A percentile compares a stretch with the other conserved stretches of the same genome.
Evolutionary conservation across 208 protist genomes (phyloP).

Genomic region (Trypanosoma melophagium): DNA sequence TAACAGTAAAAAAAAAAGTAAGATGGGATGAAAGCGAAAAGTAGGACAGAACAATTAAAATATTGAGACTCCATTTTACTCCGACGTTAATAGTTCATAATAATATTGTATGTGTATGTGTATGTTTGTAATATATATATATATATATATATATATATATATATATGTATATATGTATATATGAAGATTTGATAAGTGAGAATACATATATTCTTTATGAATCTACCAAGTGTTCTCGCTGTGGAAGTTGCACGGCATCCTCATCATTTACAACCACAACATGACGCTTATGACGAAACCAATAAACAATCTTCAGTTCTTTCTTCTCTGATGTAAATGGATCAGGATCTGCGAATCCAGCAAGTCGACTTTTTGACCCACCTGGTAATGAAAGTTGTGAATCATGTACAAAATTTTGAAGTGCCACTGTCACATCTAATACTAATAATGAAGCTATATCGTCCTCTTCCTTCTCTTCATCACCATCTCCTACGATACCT

Average conservation of each 20-base stretch:
- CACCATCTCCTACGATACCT: neutral
- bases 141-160: conserved; percentile 8
- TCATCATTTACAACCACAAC: conserved; percentile 63
- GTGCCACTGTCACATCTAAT: conserved; percentile 83
- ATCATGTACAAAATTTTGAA: conserved; percentile 85
- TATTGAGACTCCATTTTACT: too few species aligned
- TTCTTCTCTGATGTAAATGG: conserved; percentile 84
- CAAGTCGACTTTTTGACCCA: conserved; percentile 67
- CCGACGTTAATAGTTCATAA: too few species aligned
- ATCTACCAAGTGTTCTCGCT: conserved; percentile 60
- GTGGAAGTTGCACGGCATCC: conserved; percentile 71
- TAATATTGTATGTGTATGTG: too few species aligned
- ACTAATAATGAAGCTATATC: conserved; percentile 47
- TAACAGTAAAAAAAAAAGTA: conserved; percentile 1
- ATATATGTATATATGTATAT: conserved; percentile 8
- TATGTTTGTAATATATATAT: too few species aligned
- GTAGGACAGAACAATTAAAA: neutral
- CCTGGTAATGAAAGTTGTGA: conserved; percentile 69
- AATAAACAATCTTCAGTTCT: conserved; percentile 82
- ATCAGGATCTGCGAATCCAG: conserved; percentile 87
- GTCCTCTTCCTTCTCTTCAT: conserved; percentile 28
- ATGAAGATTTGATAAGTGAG: neutral
- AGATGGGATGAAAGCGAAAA: neutral
- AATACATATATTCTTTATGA: neutral
- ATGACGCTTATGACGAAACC: conserved; percentile 80